Evolutionary conservation across 129 eudicot genomes (phyloP).

Genomic region (Flaveria robusta): DNA sequence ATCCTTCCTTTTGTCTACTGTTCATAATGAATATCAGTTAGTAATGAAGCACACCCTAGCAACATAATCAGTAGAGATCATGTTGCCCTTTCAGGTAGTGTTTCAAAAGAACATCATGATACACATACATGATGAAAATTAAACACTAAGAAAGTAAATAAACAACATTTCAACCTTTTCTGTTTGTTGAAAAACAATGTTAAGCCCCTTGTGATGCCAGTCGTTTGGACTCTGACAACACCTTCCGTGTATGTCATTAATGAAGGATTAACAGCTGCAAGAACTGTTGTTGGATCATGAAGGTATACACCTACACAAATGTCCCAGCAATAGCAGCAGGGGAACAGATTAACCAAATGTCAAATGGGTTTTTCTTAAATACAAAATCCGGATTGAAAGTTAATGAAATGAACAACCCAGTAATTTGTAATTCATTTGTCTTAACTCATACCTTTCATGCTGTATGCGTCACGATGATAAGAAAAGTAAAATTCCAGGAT

Average conservation of each 20-base stretch:
- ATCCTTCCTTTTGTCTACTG: not conserved
- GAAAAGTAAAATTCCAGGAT: slow-evolving; percentile 77
- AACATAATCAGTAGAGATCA: not conserved
- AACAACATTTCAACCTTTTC: slow-evolving; percentile 58
- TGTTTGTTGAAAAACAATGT: slow-evolving; percentile 83
- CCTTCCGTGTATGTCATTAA: slow-evolving; percentile 82
- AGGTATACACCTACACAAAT: slow-evolving; percentile 76
- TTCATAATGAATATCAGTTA: too few relatives aligned
- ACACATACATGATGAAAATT: not conserved
- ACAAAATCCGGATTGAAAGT: not conserved
- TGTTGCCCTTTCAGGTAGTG: not conserved
- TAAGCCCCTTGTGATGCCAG: slow-evolving; percentile 87
- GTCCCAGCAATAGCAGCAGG: slow-evolving; percentile 22
- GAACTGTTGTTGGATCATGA: slow-evolving; percentile 84
- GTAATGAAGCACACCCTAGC: not conserved
- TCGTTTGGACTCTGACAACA: slow-evolving; percentile 83
- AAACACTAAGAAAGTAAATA: not conserved
- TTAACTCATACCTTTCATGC: slow-evolving; percentile 56
- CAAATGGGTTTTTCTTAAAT: not conserved
- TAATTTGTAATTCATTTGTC: not conserved
- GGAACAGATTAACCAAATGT: slow-evolving; percentile 21
- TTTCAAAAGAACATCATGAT: not conserved
- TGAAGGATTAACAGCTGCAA: slow-evolving; percentile 92
- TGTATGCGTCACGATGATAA: slow-evolving; percentile 84
- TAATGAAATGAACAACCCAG: not conserved